phyloP scores from a whole-genome alignment of 352 stramenopile genomes.

The Phytopythium helicoides region DNA sequence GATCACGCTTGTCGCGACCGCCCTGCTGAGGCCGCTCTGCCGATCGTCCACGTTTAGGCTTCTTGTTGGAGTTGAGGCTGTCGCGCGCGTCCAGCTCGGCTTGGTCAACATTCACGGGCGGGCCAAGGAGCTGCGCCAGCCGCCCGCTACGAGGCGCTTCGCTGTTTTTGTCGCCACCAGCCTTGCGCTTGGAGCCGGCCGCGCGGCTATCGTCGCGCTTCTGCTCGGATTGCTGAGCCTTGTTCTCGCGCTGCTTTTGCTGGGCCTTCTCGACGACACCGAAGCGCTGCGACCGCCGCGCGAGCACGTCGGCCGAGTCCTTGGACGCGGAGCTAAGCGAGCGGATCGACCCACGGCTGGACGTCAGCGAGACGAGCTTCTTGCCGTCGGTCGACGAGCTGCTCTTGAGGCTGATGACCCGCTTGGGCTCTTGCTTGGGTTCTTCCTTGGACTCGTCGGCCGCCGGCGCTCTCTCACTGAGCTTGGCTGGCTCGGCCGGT shows the following conservation, averaged over 20 bases:
- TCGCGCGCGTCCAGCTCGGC: slow-evolving; percentile 71
- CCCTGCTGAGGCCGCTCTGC: slow-evolving; percentile 17
- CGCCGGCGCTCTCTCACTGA: too few species aligned
- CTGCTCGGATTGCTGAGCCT: slow-evolving; percentile 19
- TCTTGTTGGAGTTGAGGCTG: slow-evolving; percentile 64
- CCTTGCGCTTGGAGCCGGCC: slow-evolving; percentile 20
- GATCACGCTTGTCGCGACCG: slow-evolving; percentile 12
- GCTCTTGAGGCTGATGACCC: slow-evolving; percentile 64
- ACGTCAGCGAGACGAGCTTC: slow-evolving; percentile 47
- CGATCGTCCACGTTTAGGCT: slow-evolving; percentile 22
- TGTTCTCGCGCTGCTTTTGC: too few species aligned
- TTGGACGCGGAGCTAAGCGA: slow-evolving; percentile 39
- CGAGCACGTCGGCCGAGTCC: slow-evolving; percentile 55
- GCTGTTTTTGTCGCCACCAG: slow-evolving; percentile 15
- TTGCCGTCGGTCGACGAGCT: slow-evolving; percentile 34
- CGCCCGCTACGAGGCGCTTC: slow-evolving; percentile 15
- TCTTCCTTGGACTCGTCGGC: background rate
- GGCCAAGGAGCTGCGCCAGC: slow-evolving; percentile 52
- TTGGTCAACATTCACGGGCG: slow-evolving; percentile 76
- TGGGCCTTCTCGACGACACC: slow-evolving; percentile 41
- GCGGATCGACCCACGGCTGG: slow-evolving; percentile 44
- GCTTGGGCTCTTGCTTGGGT: slow-evolving; percentile 42
- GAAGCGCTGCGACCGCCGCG: slow-evolving; percentile 76
- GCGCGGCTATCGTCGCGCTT: slow-evolving; percentile 16
- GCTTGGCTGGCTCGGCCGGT: slow-evolving; percentile 4